Base-by-base conservation (phyloP, 768 basidiomycete genomes). In the Strobilomyces echinocephalus region DNA sequence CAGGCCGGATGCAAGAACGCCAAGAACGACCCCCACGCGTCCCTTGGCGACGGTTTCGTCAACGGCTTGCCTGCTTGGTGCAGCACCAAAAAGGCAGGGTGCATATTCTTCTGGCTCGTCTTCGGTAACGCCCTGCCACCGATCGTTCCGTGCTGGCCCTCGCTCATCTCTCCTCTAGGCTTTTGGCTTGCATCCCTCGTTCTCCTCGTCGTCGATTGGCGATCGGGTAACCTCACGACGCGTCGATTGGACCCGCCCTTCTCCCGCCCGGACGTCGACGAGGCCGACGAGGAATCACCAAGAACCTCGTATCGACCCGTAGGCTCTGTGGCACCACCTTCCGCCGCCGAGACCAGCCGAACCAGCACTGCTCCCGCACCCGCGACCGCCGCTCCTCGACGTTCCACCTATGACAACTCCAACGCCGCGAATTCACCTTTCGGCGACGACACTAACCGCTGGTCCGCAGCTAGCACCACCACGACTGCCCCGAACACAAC, bases 1-100 rank as follows among this genome's bases (percentile, higher is more conserved):
- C 74, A 93, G 66, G 71, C 88, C 1, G 94, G 94, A 0, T 97
- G 94, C 75, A 95, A 95, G 70, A 76, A 95, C 57, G 68, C 91
- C 1, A 74, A 75, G 48, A 82, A 88, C 4, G 94, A 97, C 61
- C 95, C 94, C 5, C 78, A 92, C 66, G 85, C 83, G 0, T 75
- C 76, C 46, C 76, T 82, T 12, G 85, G 88, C 18, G 73, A 78
- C 30, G 80, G 76, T 53, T 97, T 87, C 68, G 78, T 79, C 57
- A 75, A 76, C 5, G 90, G 75, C 18, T 74, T 97, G 2, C 71
- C 78, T 4, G 83, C 88, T 0, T 97, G 91, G 89, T 97, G 94
- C 70, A 83, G 76, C 58, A 95, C 94, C 8, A 97, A 97, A 74
- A 93, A 91, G 62, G 94, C 94, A 2, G 90, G 81, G 0, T 83